phyloP scores from a whole-genome alignment of 371 early-diverging fungal species.

The Mortierella sp. region DNA sequence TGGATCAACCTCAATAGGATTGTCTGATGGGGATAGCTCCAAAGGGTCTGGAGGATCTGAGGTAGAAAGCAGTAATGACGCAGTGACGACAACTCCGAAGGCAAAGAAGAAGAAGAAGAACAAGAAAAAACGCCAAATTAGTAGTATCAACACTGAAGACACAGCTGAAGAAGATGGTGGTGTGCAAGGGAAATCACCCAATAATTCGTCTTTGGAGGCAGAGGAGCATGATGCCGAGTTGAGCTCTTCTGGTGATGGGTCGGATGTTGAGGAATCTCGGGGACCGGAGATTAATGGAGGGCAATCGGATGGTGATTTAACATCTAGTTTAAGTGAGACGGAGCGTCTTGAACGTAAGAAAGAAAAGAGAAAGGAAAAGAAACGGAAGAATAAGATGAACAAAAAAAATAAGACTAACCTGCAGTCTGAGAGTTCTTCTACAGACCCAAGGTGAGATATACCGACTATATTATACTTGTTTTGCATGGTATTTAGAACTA shows the following conservation, averaged over 20 bases:
- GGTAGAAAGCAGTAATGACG: background rate
- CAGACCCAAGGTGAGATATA: background rate
- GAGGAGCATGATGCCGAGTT: background rate
- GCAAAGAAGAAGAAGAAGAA: slow-evolving; percentile 52
- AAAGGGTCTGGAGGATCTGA: background rate
- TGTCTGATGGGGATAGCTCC: background rate
- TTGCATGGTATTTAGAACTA: no score
- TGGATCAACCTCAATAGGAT: background rate
- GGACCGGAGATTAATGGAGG: slow-evolving; percentile 1
- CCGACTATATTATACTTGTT: no score
- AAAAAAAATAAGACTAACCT: slow-evolving; percentile 33
- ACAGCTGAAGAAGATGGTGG: slow-evolving; percentile 22
- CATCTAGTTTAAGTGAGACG: slow-evolving; percentile 12
- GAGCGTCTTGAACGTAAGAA: slow-evolving; percentile 25
- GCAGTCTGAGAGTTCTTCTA: background rate
- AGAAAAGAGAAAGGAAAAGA: slow-evolving; percentile 45
- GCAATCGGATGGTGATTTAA: background rate
- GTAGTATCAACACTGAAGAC: slow-evolving; percentile 20
- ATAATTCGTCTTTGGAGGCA: background rate
- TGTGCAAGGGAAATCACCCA: background rate
- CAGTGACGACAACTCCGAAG: slow-evolving; percentile 3
- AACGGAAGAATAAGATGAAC: slow-evolving; percentile 44
- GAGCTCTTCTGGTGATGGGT: background rate
- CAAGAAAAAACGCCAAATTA: slow-evolving; percentile 39
- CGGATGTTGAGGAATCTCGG: background rate